Base-by-base conservation (phyloP, 2,329 filamentous ascomycete species). In the Plenodomus biglobosus region DNA sequence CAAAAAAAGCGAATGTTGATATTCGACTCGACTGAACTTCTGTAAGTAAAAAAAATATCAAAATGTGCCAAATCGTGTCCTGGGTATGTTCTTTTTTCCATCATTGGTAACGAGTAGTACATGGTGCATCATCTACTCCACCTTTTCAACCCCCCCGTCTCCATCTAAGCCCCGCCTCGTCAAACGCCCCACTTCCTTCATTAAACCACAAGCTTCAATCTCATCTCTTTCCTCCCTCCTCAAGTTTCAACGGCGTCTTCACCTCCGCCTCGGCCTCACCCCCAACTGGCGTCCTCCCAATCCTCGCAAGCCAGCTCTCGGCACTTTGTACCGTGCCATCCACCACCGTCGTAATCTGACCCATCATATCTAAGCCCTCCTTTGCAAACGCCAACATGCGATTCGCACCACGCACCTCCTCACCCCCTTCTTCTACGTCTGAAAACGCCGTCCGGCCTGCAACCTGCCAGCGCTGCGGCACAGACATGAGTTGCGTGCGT, bases 291-390 rank as follows among this genome's bases (percentile, higher is more conserved):
- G 59, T 71, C 35, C 76, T 72, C 30, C 79, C 89, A 49, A 95
- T 77, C 17, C 85, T 80, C 50, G 92, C 87, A 56, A 92, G 89
- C 94, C 94, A 97, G 60, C 86, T 84, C 72, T 97, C 92, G 0
- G 94, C 94, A 61, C 88, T 94, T 46, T 88, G 82, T 44, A 97
- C 87, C 0, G 94, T 97, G 44, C 90, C 88, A 59, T 95, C 89
- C 8, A 97, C 81, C 1, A 96, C 89, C 4, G 86, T 85, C 35
- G 86, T 94, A 41, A 99, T 90, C 69, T 96, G 91, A 1, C 85
- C 82, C 80, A 97, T 91, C 87, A 97, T 96, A 60, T 96, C 91
- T 13, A 97, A 78, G 0, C 92, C 90, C 69, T 97, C 92, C 63
- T 87, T 88, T 6, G 92, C 92, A 42, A 97, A 83, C 1, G 94